Evolutionary conservation across 1,284 basidiomycete species (phyloP), one percentile per base, ranked within the genome.

Genomic region (Anthracocystis panici-leucophaei): DNA sequence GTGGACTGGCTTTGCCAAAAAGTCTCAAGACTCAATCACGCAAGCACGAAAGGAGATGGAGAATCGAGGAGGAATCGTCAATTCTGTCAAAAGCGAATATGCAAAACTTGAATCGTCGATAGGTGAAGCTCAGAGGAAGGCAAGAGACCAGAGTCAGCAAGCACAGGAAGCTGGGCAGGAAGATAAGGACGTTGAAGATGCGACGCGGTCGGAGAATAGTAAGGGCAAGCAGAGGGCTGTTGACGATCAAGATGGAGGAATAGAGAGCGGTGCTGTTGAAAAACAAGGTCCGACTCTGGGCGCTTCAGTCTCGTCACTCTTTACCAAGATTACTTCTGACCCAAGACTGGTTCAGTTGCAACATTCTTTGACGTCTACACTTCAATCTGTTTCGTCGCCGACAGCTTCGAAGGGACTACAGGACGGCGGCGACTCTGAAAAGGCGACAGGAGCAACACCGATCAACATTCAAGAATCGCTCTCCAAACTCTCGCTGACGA

Each of bases 1-100:
- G 83, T 84, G 81, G 81, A 66, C 57, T 16, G 80, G 77, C 33
- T 60, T 84, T 18, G 77, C 70, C 52, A 77, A 81, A 33, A 81
- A 81, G 67, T 82, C 81, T 2, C 75, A 79, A 44, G 71, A 77
- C 35, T 66, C 70, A 2, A 57, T 83, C 10, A 48, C 57, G 7
- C 63, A 68, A 16, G 81, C 79, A 3, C 63, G 77, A 21, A 58
- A 75, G 25, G 70, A 79, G 56, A 73, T 83, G 48, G 72, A 83
- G 31, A 57, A 53, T 4, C 78, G 78, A 29, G 81, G 82, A 14
- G 82, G 82, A 3, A 61, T 83, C 10, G 49, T 81, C 49, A 68
- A 66, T n/a, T 67, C 71, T 21, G 82, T 79, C 1, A 74, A 72
- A 40, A 61, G 65, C 31, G 77, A 81, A 33, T 66, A 78, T 44